Evolutionary conservation across 257 asterid genomes (phyloP), one percentile per base, ranked within the genome.

Genomic region (Lycium ferocissimum): DNA sequence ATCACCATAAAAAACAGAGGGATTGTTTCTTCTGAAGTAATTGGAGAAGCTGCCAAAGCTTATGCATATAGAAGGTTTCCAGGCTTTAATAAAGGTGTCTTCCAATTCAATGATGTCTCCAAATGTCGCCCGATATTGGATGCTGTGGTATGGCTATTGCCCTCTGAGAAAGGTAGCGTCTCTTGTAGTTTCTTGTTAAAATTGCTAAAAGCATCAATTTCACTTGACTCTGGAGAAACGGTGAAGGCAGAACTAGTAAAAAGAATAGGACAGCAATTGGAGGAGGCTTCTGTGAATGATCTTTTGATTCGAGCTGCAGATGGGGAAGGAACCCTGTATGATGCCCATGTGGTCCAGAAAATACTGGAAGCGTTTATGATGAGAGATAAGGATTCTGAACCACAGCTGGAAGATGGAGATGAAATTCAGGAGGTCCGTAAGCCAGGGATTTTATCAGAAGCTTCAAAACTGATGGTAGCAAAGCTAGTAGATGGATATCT

Each of bases 391-490:
- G 89, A 87, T 61, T 85, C 85, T 17, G 92, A 88, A 69, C 81
- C 80, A 35, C 92, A 89, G 56, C 62, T 83, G 59, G 96, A 90
- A 75, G 89, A 92, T 22, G 86, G 85, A 5, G 87, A 90, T n/a
- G 97, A 94, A 85, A 90, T 93, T 88, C 97, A 87, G 86, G 97
- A 91, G 87, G 90, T 90, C 80, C 83, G 89, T 75, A 92, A 35
- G 88, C 97, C 94, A 0, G 98, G 99, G 87, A 92, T 97, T 75
- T 90, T 97, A 53, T 93, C 97, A 2, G 99, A 97, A 90, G 99
- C 99, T 66, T 95, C 99, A 6, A 97, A 95, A 91, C 93, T 97
- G 86, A 97, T 97, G 95, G 99, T 95, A 83, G 98, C 97, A 14
- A 97, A 97, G 90, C 91, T 97, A 9, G 89, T 97, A 0, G 99